These are phyloP conservation scores for Tricholoma sp. DNA, from an alignment of 768 basidiomycete species.

Conservation along the genomic window DNA sequence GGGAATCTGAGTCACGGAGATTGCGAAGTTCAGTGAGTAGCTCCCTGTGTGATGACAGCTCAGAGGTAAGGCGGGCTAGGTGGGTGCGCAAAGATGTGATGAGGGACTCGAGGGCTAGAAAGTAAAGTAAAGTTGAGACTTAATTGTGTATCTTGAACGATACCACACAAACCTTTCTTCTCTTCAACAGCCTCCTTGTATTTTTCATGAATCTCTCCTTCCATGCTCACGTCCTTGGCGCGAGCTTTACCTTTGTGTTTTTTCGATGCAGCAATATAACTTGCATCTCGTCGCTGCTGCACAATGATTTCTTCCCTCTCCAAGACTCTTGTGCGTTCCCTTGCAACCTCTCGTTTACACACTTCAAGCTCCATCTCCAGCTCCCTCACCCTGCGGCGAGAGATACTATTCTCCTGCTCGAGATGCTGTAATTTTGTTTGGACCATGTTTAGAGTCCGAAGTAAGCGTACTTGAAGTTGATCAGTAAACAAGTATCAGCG, in stretches of 20 bases:
- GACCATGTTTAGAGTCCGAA: slow-evolving; percentile 55
- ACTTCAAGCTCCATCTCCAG: slow-evolving; percentile 83
- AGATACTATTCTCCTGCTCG: slow-evolving; percentile 79
- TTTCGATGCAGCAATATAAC: slow-evolving; percentile 17
- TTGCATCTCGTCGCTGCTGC: slow-evolving; percentile 26
- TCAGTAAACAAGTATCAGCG: background rate
- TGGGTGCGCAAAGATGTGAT: slow-evolving; percentile 71
- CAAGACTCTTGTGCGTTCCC: slow-evolving; percentile 61
- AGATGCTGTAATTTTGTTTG: slow-evolving; percentile 68
- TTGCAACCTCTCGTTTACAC: slow-evolving; percentile 72
- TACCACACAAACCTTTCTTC: slow-evolving; percentile 68
- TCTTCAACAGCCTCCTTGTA: slow-evolving; percentile 82
- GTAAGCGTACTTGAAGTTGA: slow-evolving; percentile 45
- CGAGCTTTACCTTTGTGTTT: slow-evolving; percentile 36
- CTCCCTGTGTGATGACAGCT: slow-evolving; percentile 72
- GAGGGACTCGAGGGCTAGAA: slow-evolving; percentile 73
- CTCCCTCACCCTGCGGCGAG: slow-evolving; percentile 78
- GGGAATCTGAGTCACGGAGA: slow-evolving; percentile 58
- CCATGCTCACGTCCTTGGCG: slow-evolving; percentile 22
- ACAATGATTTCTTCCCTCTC: slow-evolving; percentile 48
- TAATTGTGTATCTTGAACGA: background rate
- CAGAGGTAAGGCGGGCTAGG: slow-evolving; percentile 70
- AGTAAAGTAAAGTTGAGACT: slow-evolving; percentile 19
- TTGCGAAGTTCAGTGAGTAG: slow-evolving; percentile 62
- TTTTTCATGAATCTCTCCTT: slow-evolving; percentile 38